Base-by-base conservation (phyloP, 1,139 yeast genomes). In the Blastobotrys indianensis region DNA sequence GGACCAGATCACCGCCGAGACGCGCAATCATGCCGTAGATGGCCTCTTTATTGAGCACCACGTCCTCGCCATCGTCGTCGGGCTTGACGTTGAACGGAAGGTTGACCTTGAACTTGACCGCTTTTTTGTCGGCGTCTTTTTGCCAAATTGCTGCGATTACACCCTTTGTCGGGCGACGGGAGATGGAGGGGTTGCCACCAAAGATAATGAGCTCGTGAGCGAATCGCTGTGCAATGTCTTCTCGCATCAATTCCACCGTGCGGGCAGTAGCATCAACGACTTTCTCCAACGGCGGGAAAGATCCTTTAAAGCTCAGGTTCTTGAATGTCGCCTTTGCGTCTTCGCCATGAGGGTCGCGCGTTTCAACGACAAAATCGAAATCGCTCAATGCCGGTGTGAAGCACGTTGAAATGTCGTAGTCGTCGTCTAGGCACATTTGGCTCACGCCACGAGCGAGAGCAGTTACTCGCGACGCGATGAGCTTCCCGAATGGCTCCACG, bases 391-490 rank as follows among this genome's bases (percentile, higher is more conserved):
- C 88, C 2, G 97, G 92, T 0, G 83, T 78, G 42, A 87, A 52
- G 29, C 49, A 66, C 39, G 79, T 61, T 37, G 84, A 63, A 3
- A 75, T 72, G 29, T 72, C 67, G 48, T 67, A 68, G 28, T 36
- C 52, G 15, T 55, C 54, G 4, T 48, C 48, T 15, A 72, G 74
- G 15, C 83, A 62, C 49, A 83, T 62, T 32, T 74, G 74, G 39
- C 76, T 67, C 0, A 94, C 92, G 30, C 84, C 88, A 55, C 88
- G 78, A 1, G 97, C 79, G 51, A 92, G 74, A 0, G 95, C 92
- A 0, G 97, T 90, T 53, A 90, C 69, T 68, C 98, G 79, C 17
- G 90, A 76, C 1, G 95, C 90, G 48, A 88, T 81, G n/a, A 69
- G 60, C 32, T 56, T 56, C 1, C 65, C 66, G 11, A 50, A 49